Conservation (phyloP, 2,329 filamentous ascomycete species). For the Bisporella sp. region DNA sequence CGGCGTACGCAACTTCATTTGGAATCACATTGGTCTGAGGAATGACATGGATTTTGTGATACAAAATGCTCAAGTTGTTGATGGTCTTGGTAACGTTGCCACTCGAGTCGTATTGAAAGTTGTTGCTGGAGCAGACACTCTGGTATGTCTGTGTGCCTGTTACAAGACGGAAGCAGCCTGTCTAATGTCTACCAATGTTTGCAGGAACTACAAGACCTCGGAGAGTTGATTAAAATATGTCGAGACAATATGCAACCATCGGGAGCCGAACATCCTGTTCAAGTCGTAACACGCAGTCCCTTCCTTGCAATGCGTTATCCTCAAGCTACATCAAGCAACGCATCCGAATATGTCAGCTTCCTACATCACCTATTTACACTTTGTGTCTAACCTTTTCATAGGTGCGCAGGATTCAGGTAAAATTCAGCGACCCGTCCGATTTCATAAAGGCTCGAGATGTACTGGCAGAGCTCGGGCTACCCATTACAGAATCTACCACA, state of each 20-base stretch:
- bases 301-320: conserved; percentile 30
- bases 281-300: conserved; percentile 25
- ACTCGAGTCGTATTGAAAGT: conserved; percentile 29
- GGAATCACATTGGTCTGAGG: conserved; percentile 22
- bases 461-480: conserved; percentile 28
- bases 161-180: background rate
- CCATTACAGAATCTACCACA: conserved; percentile 17
- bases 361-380: background rate
- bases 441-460: conserved; percentile 22
- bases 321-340: conserved; percentile 5
- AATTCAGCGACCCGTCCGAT: conserved; percentile 31
- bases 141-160: conserved; percentile 30
- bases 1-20: conserved; percentile 16
- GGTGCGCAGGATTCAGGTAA: conserved; percentile 37
- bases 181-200: conserved; percentile 1
- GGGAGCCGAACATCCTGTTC: conserved; percentile 22
- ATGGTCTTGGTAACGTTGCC: conserved; percentile 14
- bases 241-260: conserved; percentile 12
- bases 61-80: conserved; percentile 13
- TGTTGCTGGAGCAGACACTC: conserved; percentile 31
- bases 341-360: background rate
- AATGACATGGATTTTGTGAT: conserved; percentile 23
- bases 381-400: conserved; percentile 12
- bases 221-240: conserved; percentile 14
- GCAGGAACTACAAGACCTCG: conserved; percentile 26